Evolutionary conservation across 768 basidiomycete species (phyloP).

Genomic region (Boletellus emodensis): DNA sequence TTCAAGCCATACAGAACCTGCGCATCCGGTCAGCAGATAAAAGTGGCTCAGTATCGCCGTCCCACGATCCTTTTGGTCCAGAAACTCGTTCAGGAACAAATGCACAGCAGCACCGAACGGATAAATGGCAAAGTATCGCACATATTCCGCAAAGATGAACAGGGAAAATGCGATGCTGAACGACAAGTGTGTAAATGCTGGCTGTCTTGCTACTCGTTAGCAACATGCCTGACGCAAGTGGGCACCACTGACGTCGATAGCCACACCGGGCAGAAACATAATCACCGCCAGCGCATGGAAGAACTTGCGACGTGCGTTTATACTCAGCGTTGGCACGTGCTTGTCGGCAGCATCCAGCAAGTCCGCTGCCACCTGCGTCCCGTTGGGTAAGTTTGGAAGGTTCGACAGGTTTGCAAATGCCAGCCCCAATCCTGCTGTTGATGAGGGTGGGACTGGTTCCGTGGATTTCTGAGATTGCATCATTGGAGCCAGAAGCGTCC

Average conservation of each 20-base stretch:
- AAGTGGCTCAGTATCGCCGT: conserved; percentile 98
- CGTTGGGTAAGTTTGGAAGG: conserved; percentile 48
- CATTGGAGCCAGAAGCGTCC: conserved; percentile 26
- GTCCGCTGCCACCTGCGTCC: conserved; percentile 57
- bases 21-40: conserved; percentile 93
- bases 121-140: conserved; percentile 97
- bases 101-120: conserved; percentile 92
- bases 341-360: conserved; percentile 85
- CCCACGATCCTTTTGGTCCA: conserved; percentile 92
- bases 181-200: conserved; percentile 92
- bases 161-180: conserved; percentile 94
- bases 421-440: conserved; percentile 31
- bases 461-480: conserved; percentile 22
- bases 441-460: conserved; percentile 11
- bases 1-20: conserved; percentile 92
- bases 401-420: conserved; percentile 46
- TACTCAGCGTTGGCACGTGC: conserved; percentile 79
- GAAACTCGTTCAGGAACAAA: conserved; percentile 95
- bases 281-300: conserved; percentile 94
- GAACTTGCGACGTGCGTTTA: conserved; percentile 93
- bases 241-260: conserved; percentile 69
- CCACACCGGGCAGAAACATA: conserved; percentile 96
- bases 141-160: conserved; percentile 95
- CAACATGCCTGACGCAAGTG: conserved; percentile 4
- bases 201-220: conserved; percentile 46